Evolutionary conservation across 768 basidiomycete species (phyloP).

Genomic region (Hericium rajendrae): DNA sequence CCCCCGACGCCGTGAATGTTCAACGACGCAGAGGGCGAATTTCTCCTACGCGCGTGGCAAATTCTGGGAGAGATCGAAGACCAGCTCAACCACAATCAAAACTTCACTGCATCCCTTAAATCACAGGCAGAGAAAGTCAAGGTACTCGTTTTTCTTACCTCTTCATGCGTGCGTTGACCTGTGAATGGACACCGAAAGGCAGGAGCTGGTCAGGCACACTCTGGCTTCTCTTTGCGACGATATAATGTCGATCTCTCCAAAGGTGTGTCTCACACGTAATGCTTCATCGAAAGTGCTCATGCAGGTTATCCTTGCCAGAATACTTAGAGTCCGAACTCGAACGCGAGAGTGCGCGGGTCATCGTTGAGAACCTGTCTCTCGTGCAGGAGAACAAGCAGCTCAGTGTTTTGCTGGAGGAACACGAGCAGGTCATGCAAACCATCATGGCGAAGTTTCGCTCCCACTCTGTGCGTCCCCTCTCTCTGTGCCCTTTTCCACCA

Average conservation of each 20-base stretch:
- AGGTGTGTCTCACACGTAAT: conserved; percentile 16
- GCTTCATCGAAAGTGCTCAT: neutral
- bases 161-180: neutral
- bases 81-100: conserved; percentile 36
- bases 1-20: conserved; percentile 4
- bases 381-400: conserved; percentile 95
- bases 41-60: conserved; percentile 13
- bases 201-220: conserved; percentile 19
- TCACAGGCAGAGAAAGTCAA: conserved; percentile 33
- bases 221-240: conserved; percentile 29
- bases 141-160: conserved; percentile 17
- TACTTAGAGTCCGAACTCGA: conserved; percentile 89
- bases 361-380: conserved; percentile 89
- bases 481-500: conserved; percentile 5
- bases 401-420: conserved; percentile 81
- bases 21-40: conserved; percentile 10
- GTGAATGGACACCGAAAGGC: conserved; percentile 2
- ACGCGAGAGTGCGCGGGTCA: conserved; percentile 76
- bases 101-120: conserved; percentile 31
- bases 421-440: conserved; percentile 88
- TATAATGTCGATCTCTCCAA: conserved; percentile 39
- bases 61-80: conserved; percentile 26
- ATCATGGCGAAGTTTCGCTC: conserved; percentile 95
- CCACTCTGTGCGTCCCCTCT: conserved; percentile 59
- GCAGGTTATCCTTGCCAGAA: conserved; percentile 40